Evolutionary conservation across 2,329 filamentous ascomycete genomes (phyloP).

Genomic region (Phialemonium atrogriseum): DNA sequence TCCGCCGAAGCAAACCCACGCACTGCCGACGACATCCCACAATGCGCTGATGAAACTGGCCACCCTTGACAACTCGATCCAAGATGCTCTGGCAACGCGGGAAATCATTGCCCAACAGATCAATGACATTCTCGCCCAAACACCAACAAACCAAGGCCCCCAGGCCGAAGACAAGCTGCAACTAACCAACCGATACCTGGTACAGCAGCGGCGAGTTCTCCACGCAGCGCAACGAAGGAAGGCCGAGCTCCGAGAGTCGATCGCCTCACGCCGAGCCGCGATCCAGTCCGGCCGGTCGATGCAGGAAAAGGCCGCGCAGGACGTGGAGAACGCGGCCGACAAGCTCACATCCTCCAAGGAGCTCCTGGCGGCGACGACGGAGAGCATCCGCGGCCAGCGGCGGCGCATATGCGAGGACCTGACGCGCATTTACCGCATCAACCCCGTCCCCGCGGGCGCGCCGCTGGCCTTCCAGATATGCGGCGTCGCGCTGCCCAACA

Average conservation of each 20-base stretch:
- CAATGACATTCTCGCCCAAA: slow-evolving; percentile 45
- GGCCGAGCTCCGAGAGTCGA: slow-evolving; percentile 59
- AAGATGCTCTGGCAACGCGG: slow-evolving; percentile 75
- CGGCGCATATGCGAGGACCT: slow-evolving; percentile 84
- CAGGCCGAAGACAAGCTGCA: slow-evolving; percentile 40
- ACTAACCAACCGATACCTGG: slow-evolving; percentile 45
- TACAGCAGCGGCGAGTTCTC: slow-evolving; percentile 57
- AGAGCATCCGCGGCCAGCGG: slow-evolving; percentile 74
- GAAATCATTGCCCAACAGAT: slow-evolving; percentile 72
- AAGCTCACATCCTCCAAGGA: slow-evolving; percentile 49
- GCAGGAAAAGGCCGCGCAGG: slow-evolving; percentile 49
- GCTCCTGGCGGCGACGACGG: slow-evolving; percentile 47
- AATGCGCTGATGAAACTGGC: slow-evolving; percentile 80
- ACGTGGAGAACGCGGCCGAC: slow-evolving; percentile 53
- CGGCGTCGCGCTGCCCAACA: slow-evolving; percentile 70
- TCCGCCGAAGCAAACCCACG: slow-evolving; percentile 43
- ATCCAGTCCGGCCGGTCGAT: slow-evolving; percentile 56
- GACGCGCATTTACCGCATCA: slow-evolving; percentile 70
- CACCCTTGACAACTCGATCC: slow-evolving; percentile 83
- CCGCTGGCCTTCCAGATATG: slow-evolving; percentile 80
- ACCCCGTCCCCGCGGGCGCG: slow-evolving; percentile 44
- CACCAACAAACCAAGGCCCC: slow-evolving; percentile 22
- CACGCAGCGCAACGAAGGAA: slow-evolving; percentile 53
- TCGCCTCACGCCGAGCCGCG: slow-evolving; percentile 55
- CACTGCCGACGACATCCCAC: slow-evolving; percentile 66